These are phyloP conservation scores for Arabidopsis suecica DNA, from an alignment of 345 rosid genomes.

Conservation along the genomic window DNA sequence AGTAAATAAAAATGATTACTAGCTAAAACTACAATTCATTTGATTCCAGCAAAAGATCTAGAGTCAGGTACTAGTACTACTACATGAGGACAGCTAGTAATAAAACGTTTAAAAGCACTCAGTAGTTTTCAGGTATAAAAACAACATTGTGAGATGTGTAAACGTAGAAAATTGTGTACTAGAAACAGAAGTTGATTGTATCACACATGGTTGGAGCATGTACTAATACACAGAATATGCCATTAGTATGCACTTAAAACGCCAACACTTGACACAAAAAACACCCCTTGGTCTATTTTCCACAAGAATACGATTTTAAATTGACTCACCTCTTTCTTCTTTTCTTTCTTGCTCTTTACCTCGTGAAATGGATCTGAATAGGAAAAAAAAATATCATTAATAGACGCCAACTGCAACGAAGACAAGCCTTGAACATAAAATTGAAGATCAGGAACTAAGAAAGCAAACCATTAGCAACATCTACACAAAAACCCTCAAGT, in stretches of 20 bases:
- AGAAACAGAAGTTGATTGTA: slow-evolving; percentile 25
- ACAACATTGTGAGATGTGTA: neutral
- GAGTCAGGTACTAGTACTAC: neutral
- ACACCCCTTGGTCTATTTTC: neutral
- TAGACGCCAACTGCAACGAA: slow-evolving; percentile 15
- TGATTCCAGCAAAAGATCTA: slow-evolving; percentile 4
- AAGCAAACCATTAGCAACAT: neutral
- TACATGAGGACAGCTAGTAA: neutral
- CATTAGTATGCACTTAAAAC: slow-evolving; percentile 1
- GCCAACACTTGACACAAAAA: slow-evolving; percentile 15
- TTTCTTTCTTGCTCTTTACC: slow-evolving; percentile 97
- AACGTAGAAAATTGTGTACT: neutral
- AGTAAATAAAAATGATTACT: neutral
- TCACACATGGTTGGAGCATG: slow-evolving; percentile 1
- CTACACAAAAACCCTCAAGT: neutral
- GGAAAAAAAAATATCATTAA: neutral
- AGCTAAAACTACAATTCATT: slow-evolving; percentile 8
- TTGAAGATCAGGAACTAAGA: slow-evolving; percentile 1
- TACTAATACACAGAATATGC: slow-evolving; percentile 1
- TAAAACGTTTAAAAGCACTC: neutral
- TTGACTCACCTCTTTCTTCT: slow-evolving; percentile 81
- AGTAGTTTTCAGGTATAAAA: slow-evolving; percentile 1
- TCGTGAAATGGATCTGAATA: slow-evolving; percentile 89
- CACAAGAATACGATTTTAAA: slow-evolving; percentile 9
- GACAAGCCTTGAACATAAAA: slow-evolving; percentile 6